Conservation (phyloP, 257 asterid genomes). For the Thymus mandschuricus region DNA sequence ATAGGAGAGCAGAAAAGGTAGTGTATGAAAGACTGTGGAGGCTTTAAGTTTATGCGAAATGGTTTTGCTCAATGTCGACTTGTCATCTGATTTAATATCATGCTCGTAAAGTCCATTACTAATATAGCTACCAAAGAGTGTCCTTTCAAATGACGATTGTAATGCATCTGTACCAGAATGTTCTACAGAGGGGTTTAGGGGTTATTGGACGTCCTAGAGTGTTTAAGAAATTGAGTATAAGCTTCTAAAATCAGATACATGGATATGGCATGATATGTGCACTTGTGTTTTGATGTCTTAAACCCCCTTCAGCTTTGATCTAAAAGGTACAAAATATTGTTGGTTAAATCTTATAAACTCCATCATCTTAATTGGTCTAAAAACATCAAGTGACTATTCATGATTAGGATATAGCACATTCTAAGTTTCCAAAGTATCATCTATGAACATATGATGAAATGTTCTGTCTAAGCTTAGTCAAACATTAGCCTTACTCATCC, state of each 20-base stretch:
- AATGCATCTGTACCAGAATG: neutral
- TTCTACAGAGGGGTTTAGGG: neutral
- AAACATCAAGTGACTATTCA: neutral
- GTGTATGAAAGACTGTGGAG: constrained; percentile 27
- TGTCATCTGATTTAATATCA: neutral
- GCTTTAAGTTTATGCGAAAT: constrained; percentile 8
- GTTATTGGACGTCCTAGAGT: constrained; percentile 6
- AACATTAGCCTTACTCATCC: neutral
- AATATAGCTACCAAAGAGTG: neutral
- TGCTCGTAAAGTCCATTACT: neutral
- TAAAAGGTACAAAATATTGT: no score
- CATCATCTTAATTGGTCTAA: neutral
- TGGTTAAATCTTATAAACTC: constrained; percentile 7
- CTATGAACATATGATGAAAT: neutral
- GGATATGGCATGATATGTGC: neutral
- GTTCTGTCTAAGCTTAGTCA: neutral
- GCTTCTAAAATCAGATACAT: neutral
- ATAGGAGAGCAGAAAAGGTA: constrained; percentile 71
- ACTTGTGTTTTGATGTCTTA: neutral
- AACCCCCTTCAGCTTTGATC: neutral
- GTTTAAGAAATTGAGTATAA: neutral
- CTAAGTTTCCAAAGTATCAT: neutral
- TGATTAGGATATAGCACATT: neutral
- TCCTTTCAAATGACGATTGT: no score
- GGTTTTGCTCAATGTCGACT: constrained; percentile 11